A percentile compares a stretch with the other conserved stretches of the same genome.
phyloP scores from a whole-genome alignment of 257 asterid species.

The Salvia rosmarinus region DNA sequence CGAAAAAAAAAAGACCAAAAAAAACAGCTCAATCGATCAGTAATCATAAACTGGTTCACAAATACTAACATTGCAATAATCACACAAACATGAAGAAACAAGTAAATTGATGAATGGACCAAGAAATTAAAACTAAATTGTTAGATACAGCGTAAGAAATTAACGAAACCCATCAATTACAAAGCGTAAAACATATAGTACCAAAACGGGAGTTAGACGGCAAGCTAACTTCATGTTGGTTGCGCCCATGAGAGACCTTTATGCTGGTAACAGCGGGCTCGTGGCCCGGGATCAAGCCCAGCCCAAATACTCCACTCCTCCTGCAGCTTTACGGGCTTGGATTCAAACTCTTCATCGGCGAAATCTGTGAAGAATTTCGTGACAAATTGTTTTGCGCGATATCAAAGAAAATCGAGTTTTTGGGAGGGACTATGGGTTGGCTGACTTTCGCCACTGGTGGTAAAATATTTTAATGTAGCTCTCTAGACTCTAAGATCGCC shows the following conservation, averaged over 20 bases:
- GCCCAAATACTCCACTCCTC: constrained; percentile 44
- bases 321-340: constrained; percentile 37
- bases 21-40: not conserved
- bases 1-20: too few species aligned
- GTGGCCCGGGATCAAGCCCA: constrained; percentile 38
- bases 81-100: constrained; percentile 12
- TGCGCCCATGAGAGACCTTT: constrained; percentile 41
- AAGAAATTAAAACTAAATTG: not conserved
- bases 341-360: constrained; percentile 40
- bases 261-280: constrained; percentile 32
- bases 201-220: constrained; percentile 53
- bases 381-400: constrained; percentile 9
- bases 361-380: constrained; percentile 29
- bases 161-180: not conserved
- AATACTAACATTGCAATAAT: not conserved
- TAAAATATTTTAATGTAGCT: constrained; percentile 16
- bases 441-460: constrained; percentile 17
- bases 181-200: constrained; percentile 19
- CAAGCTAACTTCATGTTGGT: constrained; percentile 37
- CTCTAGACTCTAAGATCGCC: not conserved
- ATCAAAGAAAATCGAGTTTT: not conserved
- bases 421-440: not conserved
- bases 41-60: constrained; percentile 9
- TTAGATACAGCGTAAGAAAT: not conserved
- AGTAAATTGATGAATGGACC: not conserved